Evolutionary conservation across 1,284 basidiomycete genomes (phyloP).

Genomic region (Tremellales sp.): DNA sequence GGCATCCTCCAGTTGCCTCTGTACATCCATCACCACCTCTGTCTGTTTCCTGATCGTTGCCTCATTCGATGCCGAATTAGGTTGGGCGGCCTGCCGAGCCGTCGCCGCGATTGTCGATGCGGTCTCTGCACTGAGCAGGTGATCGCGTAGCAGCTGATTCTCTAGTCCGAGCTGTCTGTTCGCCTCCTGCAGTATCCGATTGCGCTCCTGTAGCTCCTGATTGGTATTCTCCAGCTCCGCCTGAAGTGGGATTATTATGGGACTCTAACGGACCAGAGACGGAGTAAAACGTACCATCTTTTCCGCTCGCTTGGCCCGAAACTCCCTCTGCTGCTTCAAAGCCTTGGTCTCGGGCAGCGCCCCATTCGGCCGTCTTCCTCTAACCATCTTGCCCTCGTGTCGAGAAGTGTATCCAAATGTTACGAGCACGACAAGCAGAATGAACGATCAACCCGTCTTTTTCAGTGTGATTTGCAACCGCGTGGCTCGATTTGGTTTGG

Average conservation of each 20-base stretch:
- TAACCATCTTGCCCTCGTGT: background rate
- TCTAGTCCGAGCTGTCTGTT: background rate
- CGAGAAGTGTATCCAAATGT: too few relatives aligned
- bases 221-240: background rate
- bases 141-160: background rate
- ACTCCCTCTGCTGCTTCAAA: background rate
- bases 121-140: background rate
- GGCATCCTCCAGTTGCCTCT: background rate
- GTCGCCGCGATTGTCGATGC: background rate
- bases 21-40: background rate
- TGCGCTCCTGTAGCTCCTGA: background rate
- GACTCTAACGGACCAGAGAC: too few relatives aligned
- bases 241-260: background rate
- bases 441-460: background rate
- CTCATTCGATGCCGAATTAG: too few relatives aligned
- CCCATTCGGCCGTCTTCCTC: background rate
- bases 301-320: background rate
- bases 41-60: background rate
- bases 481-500: background rate
- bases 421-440: background rate
- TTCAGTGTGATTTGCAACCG: background rate
- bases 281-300: background rate
- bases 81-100: background rate
- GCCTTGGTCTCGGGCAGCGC: background rate
- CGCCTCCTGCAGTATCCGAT: background rate